Evolutionary conservation across 2,329 filamentous ascomycete species (phyloP).

Genomic region (Boeremia lycopersici): DNA sequence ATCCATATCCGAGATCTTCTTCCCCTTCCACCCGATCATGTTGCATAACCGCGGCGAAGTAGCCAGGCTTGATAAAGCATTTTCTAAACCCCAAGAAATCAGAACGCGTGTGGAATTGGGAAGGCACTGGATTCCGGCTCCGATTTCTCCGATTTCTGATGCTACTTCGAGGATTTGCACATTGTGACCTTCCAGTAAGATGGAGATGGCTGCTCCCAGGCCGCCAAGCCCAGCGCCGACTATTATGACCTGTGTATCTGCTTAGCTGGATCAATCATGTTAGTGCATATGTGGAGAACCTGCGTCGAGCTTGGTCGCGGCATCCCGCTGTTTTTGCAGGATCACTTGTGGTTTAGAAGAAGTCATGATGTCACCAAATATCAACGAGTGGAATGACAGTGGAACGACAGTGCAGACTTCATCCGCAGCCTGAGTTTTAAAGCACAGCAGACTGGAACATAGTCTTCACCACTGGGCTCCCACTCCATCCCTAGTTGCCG

Average conservation of each 20-base stretch:
- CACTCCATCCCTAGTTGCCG: conserved; percentile 18
- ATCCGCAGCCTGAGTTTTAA: conserved; percentile 1
- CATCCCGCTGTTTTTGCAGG: conserved; percentile 33
- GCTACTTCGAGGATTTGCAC: conserved; percentile 58
- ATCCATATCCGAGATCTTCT: conserved; percentile 56
- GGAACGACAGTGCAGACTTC: not conserved
- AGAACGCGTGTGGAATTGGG: conserved; percentile 57
- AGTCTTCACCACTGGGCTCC: conserved; percentile 4
- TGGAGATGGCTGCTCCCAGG: conserved; percentile 57
- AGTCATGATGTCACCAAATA: conserved; percentile 32
- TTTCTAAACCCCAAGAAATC: conserved; percentile 57
- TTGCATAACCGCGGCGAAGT: conserved; percentile 52
- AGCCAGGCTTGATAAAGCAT: conserved; percentile 50
- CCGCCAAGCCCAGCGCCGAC: conserved; percentile 64
- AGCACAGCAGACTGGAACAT: conserved; percentile 9
- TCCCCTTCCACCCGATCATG: conserved; percentile 61
- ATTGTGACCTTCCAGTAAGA: conserved; percentile 54
- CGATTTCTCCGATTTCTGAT: conserved; percentile 55
- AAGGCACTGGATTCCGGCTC: conserved; percentile 59
- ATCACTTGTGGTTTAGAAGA: conserved; percentile 34
- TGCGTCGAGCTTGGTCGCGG: conserved; percentile 36
- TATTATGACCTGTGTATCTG: conserved; percentile 50
- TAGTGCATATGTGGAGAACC: not conserved
- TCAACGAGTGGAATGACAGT: not conserved
- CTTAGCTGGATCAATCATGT: not conserved